Evolutionary conservation across 1,139 yeast species (phyloP), one percentile per base, ranked within the genome.

Genomic region (Candida pseudoviswanathii): DNA sequence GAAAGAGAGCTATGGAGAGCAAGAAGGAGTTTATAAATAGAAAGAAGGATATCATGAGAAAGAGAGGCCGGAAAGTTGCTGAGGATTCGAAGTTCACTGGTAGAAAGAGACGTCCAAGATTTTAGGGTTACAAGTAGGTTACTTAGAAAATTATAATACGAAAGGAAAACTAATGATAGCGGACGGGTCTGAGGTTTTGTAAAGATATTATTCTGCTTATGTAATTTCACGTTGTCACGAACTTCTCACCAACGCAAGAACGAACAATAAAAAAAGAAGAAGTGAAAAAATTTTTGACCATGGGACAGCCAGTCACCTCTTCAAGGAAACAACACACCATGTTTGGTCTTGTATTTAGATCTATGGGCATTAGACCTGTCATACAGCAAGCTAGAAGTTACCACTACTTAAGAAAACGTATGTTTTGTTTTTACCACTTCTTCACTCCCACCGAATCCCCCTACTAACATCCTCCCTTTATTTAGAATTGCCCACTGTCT

Each of bases 21-120:
- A 82, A 80, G 61, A 91, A 90, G 67, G 96, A 86, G 11, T 94
- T 80, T 65, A 91, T 94, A 58, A 77, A 77, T 62, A 82, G 99
- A 67, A 94, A 94, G 89, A 94, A 95, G 77, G 97, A 89, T 49
- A 77, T 92, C 47, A 89, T 88, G 94, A 86, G 87, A 64, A 88
- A 87, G 67, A 83, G 98, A 65, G 99, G 99, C 51, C 88, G 88
- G 65, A 75, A 73, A 42, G 97, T 92, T 11, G 97, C 98, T 2
- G 78, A 78, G 55, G 99, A 94, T 66, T 88, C 96, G 50, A 90
- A 87, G 66, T 94, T 86, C 68, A 89, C 98, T 2, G 99, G 96
- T 41, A 83, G 99, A 71, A 87, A 87, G 77, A 86, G 99, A 80
- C 82, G 88, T 58, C 85, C 96, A 24, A 79, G 89, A 60, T 94